phyloP scores from a whole-genome alignment of 2,329 filamentous ascomycete species.

The Alternaria dauci region DNA sequence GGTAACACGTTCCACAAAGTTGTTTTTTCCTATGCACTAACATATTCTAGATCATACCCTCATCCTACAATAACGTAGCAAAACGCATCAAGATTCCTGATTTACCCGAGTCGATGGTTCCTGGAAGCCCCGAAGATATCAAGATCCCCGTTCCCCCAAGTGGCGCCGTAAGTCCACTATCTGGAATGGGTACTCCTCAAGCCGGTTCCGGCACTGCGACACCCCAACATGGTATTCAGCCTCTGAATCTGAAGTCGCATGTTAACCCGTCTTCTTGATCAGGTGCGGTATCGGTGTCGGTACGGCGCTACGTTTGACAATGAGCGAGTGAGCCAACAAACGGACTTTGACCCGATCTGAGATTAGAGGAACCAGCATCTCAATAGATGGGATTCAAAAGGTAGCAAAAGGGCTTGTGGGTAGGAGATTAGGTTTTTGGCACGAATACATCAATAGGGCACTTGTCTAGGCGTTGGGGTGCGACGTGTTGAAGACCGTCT shows the following conservation, averaged over 20 bases:
- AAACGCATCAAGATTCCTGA: slow-evolving; percentile 86
- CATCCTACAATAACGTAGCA: slow-evolving; percentile 95
- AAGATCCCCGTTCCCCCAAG: slow-evolving; percentile 76
- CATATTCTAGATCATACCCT: slow-evolving; percentile 78
- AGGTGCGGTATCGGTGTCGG: slow-evolving; percentile 22
- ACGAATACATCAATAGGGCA: neutral
- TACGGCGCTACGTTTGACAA: slow-evolving; percentile 34
- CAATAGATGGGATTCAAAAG: neutral
- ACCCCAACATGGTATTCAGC: slow-evolving; percentile 8
- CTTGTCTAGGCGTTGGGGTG: slow-evolving; percentile 1
- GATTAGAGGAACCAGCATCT: neutral
- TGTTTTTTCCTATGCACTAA: neutral
- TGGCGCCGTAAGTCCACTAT: slow-evolving; percentile 56
- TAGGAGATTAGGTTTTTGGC: neutral
- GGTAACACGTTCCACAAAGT: slow-evolving; percentile 50
- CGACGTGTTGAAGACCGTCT: neutral
- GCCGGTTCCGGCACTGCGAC: slow-evolving; percentile 12
- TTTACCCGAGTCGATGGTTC: slow-evolving; percentile 71
- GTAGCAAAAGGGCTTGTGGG: neutral
- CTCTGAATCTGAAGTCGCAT: slow-evolving; percentile 14
- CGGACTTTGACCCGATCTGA: slow-evolving; percentile 24
- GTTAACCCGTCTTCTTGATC: slow-evolving; percentile 16
- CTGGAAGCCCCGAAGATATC: slow-evolving; percentile 81
- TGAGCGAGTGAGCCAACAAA: slow-evolving; percentile 33
- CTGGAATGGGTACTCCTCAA: slow-evolving; percentile 51